Evolutionary conservation across 2,329 filamentous ascomycete genomes (phyloP).

Genomic region (Taxawa tesnikishii): DNA sequence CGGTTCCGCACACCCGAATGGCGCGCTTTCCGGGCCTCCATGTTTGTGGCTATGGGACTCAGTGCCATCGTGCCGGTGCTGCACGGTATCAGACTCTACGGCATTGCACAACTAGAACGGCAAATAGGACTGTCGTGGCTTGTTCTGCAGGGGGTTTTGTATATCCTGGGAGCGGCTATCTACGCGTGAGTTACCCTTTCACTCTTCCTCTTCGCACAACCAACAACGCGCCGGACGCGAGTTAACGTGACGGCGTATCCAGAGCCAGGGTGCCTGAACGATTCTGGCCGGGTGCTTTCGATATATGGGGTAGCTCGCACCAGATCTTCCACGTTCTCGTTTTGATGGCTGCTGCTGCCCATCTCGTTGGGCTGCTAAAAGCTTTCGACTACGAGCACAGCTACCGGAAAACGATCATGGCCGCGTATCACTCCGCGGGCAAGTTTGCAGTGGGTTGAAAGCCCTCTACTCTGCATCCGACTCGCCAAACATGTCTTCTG

Average conservation of each 20-base stretch:
- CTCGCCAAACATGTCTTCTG: constrained; percentile 83
- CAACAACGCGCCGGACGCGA: too few relatives aligned
- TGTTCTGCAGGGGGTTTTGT: constrained; percentile 65
- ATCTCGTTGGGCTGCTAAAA: constrained; percentile 68
- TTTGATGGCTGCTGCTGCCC: constrained; percentile 65
- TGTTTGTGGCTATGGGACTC: constrained; percentile 81
- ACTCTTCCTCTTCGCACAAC: too few relatives aligned
- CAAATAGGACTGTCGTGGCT: constrained; percentile 75
- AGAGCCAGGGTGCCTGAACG: constrained; percentile 76
- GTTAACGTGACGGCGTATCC: too few relatives aligned
- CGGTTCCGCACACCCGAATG: constrained; percentile 73
- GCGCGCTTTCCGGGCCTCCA: constrained; percentile 71
- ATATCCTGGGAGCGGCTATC: constrained; percentile 72
- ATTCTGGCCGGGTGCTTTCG: constrained; percentile 63
- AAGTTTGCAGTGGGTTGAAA: too few relatives aligned
- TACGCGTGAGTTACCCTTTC: too few relatives aligned
- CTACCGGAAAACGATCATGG: not conserved
- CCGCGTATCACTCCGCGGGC: not conserved
- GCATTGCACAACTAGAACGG: constrained; percentile 50
- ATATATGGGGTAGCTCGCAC: constrained; percentile 87
- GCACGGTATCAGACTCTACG: constrained; percentile 60
- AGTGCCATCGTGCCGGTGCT: constrained; percentile 74
- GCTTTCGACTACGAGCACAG: constrained; percentile 77
- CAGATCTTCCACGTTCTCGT: constrained; percentile 94
- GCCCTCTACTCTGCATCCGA: constrained; percentile 51